Evolutionary conservation across 352 stramenopile genomes (phyloP).

Genomic region (Thraustotheca clavata): DNA sequence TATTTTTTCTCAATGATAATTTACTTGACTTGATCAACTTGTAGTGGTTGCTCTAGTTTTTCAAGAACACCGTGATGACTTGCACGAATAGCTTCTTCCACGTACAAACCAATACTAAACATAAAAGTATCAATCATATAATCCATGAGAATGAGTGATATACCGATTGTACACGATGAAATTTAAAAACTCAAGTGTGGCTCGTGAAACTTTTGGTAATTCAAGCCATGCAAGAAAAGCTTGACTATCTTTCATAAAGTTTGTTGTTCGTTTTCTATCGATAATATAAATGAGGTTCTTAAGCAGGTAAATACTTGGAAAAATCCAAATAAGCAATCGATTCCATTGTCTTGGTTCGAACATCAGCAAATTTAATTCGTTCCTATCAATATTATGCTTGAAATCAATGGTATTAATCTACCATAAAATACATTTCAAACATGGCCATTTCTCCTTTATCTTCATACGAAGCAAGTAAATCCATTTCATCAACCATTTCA

Average conservation of each 20-base stretch:
- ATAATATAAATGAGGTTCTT: neutral
- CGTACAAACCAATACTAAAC: slow-evolving; percentile 60
- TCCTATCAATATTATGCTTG: slow-evolving; percentile 30
- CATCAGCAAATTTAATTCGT: slow-evolving; percentile 76
- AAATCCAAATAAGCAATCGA: slow-evolving; percentile 77
- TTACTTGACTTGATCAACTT: slow-evolving; percentile 57
- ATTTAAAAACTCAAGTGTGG: slow-evolving; percentile 78
- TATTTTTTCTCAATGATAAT: slow-evolving; percentile 15
- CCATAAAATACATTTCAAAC: slow-evolving; percentile 19
- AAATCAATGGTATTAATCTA: neutral
- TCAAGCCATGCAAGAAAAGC: slow-evolving; percentile 64
- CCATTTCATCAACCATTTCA: slow-evolving; percentile 73
- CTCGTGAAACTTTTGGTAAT: slow-evolving; percentile 51
- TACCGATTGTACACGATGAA: slow-evolving; percentile 83
- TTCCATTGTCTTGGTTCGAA: slow-evolving; percentile 75
- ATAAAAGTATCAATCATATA: neutral
- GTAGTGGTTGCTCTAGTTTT: slow-evolving; percentile 36
- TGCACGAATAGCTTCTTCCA: slow-evolving; percentile 74
- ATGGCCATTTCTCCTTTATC: slow-evolving; percentile 1
- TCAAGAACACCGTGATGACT: slow-evolving; percentile 47
- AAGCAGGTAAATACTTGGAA: slow-evolving; percentile 22
- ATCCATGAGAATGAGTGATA: slow-evolving; percentile 10
- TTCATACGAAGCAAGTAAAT: slow-evolving; percentile 69
- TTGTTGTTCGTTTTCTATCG: slow-evolving; percentile 53
- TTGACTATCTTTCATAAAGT: slow-evolving; percentile 71